Conservation (phyloP, 2,329 filamentous ascomycete genomes). For the Neocucurbitaria cava region DNA sequence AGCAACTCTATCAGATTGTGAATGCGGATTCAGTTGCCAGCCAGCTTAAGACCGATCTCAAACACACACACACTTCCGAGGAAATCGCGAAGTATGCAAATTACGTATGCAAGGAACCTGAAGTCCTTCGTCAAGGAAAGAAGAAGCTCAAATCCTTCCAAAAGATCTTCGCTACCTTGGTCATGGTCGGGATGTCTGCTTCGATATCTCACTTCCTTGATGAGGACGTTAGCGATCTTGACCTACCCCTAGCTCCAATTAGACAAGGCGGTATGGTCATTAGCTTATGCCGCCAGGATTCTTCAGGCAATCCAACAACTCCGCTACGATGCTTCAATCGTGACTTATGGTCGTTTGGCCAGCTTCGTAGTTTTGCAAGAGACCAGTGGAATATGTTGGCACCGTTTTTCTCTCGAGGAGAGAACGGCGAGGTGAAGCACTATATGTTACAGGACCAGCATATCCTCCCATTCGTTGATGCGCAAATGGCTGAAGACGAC, state of each 20-base stretch:
- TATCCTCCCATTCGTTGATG: slow-evolving; percentile 18
- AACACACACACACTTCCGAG: neutral
- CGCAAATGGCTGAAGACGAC: neutral
- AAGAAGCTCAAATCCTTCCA: slow-evolving; percentile 12
- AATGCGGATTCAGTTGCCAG: slow-evolving; percentile 2
- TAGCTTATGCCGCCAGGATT: neutral
- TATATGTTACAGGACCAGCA: slow-evolving; percentile 20
- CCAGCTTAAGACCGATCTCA: slow-evolving; percentile 5
- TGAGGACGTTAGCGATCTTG: slow-evolving; percentile 19
- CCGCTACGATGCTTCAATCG: slow-evolving; percentile 7
- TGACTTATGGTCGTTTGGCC: slow-evolving; percentile 8
- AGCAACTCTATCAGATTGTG: slow-evolving; percentile 4
- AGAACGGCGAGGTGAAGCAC: slow-evolving; percentile 12
- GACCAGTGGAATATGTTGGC: slow-evolving; percentile 26
- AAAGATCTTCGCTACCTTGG: slow-evolving; percentile 20
- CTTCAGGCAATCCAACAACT: neutral
- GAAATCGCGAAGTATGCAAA: neutral
- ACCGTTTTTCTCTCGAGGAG: slow-evolving; percentile 13
- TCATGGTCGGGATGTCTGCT: slow-evolving; percentile 6
- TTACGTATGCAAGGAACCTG: slow-evolving; percentile 5
- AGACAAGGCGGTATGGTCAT: neutral
- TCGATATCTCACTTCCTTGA: slow-evolving; percentile 10
- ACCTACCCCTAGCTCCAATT: slow-evolving; percentile 13
- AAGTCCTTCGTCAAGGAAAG: neutral
- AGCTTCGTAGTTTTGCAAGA: slow-evolving; percentile 10